These are phyloP conservation scores for Colletotrichum horii DNA, from an alignment of 2,329 filamentous ascomycete genomes.

Conservation along the genomic window DNA sequence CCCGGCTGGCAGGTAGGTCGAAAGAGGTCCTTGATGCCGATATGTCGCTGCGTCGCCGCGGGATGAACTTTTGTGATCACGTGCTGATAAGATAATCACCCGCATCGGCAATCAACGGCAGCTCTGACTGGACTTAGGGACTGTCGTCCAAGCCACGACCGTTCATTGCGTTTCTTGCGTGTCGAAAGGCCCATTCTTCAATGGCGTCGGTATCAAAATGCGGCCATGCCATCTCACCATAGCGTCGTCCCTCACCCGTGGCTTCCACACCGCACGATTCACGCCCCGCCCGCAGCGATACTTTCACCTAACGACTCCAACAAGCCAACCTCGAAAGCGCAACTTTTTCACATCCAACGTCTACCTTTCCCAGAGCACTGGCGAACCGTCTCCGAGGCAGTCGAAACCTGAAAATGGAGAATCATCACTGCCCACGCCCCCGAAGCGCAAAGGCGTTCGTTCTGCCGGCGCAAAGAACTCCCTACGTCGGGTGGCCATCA, in stretches of 20 bases:
- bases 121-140: not conserved
- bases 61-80: not conserved
- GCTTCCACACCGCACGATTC: constrained; percentile 6
- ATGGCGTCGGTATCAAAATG: constrained; percentile 15
- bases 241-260: constrained; percentile 11
- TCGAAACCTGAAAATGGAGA: not conserved
- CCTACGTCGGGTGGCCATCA: constrained; percentile 82
- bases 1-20: not conserved
- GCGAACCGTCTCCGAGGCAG: constrained; percentile 28
- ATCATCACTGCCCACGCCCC: not conserved
- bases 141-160: not conserved
- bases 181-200: not conserved
- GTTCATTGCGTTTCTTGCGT: not conserved
- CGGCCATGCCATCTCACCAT: constrained; percentile 11
- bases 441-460: constrained; percentile 54
- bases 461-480: constrained; percentile 68
- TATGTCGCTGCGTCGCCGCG: not conserved
- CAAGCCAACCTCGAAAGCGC: constrained; percentile 57
- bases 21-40: not conserved
- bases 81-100: constrained; percentile 12
- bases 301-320: constrained; percentile 52
- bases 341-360: constrained; percentile 72
- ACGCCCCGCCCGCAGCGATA: constrained; percentile 29
- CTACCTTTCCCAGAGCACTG: constrained; percentile 49
- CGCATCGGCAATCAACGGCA: not conserved